Percentiles rank a stretch among this genome's conserved stretches.
These are phyloP conservation scores for Globisporangium recalcitrans DNA, from an alignment of 352 stramenopile species.

Conservation along the genomic window DNA sequence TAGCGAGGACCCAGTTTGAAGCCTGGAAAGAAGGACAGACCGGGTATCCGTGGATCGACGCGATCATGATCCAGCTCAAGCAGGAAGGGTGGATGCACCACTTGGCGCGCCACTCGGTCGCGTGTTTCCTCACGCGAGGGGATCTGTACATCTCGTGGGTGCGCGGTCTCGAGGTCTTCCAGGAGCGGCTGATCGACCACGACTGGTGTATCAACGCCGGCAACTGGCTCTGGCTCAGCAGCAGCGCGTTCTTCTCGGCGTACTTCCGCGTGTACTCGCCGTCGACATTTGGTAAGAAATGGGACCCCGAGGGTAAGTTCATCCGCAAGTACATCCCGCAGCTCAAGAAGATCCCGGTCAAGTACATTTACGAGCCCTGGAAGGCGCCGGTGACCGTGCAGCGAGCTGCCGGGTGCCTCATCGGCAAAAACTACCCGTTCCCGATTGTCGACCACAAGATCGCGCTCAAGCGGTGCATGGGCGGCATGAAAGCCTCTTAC, in stretches of 20 bases:
- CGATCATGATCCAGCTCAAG: conserved; percentile 93
- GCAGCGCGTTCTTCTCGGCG: conserved; percentile 94
- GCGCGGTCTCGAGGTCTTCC: conserved; percentile 87
- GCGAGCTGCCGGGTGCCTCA: conserved; percentile 70
- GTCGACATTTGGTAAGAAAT: conserved; percentile 94
- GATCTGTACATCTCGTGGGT: conserved; percentile 96
- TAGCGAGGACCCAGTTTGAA: conserved; percentile 74
- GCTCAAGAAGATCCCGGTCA: conserved; percentile 76
- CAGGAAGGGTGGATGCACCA: conserved; percentile 89
- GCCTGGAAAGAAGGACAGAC: conserved; percentile 94
- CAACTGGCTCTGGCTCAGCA: conserved; percentile 97
- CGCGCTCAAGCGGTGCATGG: conserved; percentile 55
- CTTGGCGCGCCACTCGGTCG: conserved; percentile 91
- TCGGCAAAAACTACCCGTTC: conserved; percentile 93
- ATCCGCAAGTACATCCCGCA: conserved; percentile 92
- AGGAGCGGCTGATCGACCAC: conserved; percentile 93
- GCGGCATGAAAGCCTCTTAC: conserved; percentile 84
- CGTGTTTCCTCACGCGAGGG: conserved; percentile 97
- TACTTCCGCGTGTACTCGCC: conserved; percentile 97
- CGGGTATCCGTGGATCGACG: conserved; percentile 97
- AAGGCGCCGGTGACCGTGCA: conserved; percentile 88
- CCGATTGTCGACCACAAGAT: conserved; percentile 91
- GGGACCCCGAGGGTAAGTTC: conserved; percentile 89
- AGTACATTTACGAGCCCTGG: conserved; percentile 96
- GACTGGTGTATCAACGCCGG: conserved; percentile 97